Evolutionary conservation across 805 yeast species (phyloP), one percentile per base, ranked within the genome.

Genomic region (Metschnikowia cubensis): DNA sequence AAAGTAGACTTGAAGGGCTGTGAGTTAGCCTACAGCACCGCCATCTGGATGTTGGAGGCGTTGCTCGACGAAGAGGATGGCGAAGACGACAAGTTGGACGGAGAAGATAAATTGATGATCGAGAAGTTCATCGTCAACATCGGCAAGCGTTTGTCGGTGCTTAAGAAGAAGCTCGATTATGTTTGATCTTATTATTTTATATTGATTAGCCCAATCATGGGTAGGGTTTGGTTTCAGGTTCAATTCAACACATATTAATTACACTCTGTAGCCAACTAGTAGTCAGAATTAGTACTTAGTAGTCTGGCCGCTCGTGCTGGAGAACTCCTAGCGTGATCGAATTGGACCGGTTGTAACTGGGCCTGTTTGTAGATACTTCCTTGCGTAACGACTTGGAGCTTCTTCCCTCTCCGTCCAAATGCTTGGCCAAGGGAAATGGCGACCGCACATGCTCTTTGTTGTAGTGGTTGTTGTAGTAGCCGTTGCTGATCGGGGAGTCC

Each of bases 11-110:
- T 87, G 45, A 71, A 74, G 17, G 87, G 86, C 6, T 91, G 97
- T 68, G 97, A 91, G 67, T 69, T 87, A 51, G 87, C 92, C 7
- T 92, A 92, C 65, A 88, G 95, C 3, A 89, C 96, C 0, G 84
- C 97, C 0, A 81, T 92, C 47, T 92, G 97, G 97, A 89, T 92
- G 97, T 73, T 92, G 61, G 95, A 89, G 63, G 89, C 96, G 0
- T 71, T 92, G 25, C 67, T 90, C 48, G 92, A 86, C 51, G 74
- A 69, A 15, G 53, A 54, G 15, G 44, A 48, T 18, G 48, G 64
- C 22, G 61, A 63, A 10, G 73, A 67, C 14, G 73, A 69, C 21
- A 76, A 66, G 52, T 71, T 91, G 51, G 95, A 88, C 60, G 78
- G 73, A 4, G 89, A 84, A 45, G 98, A 92, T 65, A 72, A 72